phyloP scores from a whole-genome alignment of 768 basidiomycete genomes.

The Tephrocybe sp. region DNA sequence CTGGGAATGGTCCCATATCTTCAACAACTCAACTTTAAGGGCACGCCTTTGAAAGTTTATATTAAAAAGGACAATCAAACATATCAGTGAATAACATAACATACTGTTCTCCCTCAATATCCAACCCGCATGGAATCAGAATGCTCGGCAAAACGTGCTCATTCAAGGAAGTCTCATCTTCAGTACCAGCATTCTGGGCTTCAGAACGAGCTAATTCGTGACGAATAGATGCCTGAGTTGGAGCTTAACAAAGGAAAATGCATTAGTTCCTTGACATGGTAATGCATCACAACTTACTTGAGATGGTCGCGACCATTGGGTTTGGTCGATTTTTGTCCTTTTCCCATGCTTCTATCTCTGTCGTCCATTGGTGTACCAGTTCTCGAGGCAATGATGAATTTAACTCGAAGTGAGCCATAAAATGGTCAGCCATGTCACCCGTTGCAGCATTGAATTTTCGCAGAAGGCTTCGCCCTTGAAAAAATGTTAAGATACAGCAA shows the following conservation, averaged over 20 bases:
- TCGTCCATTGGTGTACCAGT: slow-evolving; percentile 2
- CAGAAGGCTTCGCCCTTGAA: slow-evolving; percentile 7
- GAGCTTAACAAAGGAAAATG: background rate
- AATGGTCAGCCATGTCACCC: slow-evolving; percentile 5
- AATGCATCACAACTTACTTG: slow-evolving; percentile 6
- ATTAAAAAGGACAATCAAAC: background rate
- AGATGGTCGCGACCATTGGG: slow-evolving; percentile 1
- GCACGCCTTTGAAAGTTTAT: background rate
- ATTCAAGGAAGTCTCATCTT: slow-evolving; percentile 4
- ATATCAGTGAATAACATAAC: background rate
- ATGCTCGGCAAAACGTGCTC: slow-evolving; percentile 2
- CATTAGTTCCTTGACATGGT: background rate
- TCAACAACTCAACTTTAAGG: slow-evolving; percentile 5
- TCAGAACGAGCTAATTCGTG: slow-evolving; percentile 4
- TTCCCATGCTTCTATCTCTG: slow-evolving; percentile 16
- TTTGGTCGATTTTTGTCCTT: slow-evolving; percentile 6
- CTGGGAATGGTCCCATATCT: slow-evolving; percentile 7
- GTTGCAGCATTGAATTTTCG: slow-evolving; percentile 9
- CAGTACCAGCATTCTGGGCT: slow-evolving; percentile 3
- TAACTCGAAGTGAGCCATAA: slow-evolving; percentile 4
- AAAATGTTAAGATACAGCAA: background rate
- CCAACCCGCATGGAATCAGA: slow-evolving; percentile 11
- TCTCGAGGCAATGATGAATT: slow-evolving; percentile 2
- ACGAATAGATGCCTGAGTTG: background rate
- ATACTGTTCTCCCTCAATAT: slow-evolving; percentile 20